Evolutionary conservation across 176 grass and related monocot species (phyloP).

Genomic region (Aegilops bicornis): DNA sequence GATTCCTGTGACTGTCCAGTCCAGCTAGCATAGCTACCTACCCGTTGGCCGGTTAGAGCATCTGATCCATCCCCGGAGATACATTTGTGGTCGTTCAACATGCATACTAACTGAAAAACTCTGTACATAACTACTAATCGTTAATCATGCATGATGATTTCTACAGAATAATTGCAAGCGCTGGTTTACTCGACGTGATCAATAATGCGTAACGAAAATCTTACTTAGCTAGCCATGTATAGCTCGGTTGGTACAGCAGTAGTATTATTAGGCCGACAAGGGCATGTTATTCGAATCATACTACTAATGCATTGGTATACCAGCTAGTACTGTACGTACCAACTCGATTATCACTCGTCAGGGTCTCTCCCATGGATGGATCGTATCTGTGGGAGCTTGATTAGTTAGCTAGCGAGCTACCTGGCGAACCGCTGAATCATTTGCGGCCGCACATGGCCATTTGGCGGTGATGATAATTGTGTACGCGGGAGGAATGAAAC

Average conservation of each 20-base stretch:
- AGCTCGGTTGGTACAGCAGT: not conserved
- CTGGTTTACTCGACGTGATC: no score
- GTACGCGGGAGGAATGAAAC: not conserved
- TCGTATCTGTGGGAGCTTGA: not conserved
- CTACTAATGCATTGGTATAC: not conserved
- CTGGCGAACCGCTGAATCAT: conserved; percentile 35
- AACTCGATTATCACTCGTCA: not conserved
- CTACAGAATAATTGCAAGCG: no score
- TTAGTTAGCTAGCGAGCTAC: not conserved
- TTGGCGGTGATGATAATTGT: not conserved
- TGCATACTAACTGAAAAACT: not conserved
- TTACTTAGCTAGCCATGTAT: not conserved
- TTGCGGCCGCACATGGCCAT: conserved; percentile 8
- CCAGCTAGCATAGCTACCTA: not conserved
- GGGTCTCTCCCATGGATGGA: not conserved
- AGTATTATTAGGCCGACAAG: not conserved
- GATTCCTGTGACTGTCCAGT: no score
- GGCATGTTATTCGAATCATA: conserved; percentile 23
- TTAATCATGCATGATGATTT: not conserved
- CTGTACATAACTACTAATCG: not conserved
- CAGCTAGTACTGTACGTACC: no score
- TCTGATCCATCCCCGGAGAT: not conserved
- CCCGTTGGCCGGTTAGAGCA: not conserved
- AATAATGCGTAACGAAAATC: not conserved
- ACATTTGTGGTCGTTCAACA: no score